These are phyloP conservation scores for Chernovozyma aurita DNA, from an alignment of 1,139 yeast species.

Conservation along the genomic window DNA sequence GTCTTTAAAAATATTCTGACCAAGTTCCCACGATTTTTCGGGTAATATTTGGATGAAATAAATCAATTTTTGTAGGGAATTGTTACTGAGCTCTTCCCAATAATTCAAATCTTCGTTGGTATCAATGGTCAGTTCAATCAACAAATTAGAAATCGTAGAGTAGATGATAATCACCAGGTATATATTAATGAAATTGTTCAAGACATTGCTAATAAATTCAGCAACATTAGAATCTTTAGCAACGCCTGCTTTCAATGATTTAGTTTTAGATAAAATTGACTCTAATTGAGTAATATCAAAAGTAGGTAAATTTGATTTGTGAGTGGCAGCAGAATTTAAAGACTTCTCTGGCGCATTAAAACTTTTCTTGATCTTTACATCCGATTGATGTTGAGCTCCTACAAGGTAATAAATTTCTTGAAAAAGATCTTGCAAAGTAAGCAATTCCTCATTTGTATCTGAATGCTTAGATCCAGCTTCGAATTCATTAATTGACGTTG, in stretches of 20 bases:
- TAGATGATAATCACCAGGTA: slow-evolving; percentile 23
- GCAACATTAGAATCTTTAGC: slow-evolving; percentile 4
- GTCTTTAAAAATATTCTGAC: slow-evolving; percentile 8
- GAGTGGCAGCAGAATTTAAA: background rate
- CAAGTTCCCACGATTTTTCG: slow-evolving; percentile 15
- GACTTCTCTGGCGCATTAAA: background rate
- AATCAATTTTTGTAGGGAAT: slow-evolving; percentile 22
- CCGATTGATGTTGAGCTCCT: slow-evolving; percentile 2
- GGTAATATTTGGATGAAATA: slow-evolving; percentile 37
- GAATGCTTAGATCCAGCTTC: background rate
- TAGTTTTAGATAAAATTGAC: slow-evolving; percentile 2
- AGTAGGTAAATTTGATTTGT: background rate
- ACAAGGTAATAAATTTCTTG: slow-evolving; percentile 19
- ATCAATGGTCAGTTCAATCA: slow-evolving; percentile 32
- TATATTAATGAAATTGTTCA: slow-evolving; percentile 18
- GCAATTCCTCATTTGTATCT: slow-evolving; percentile 8
- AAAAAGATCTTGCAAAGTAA: slow-evolving; percentile 19
- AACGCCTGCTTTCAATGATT: background rate
- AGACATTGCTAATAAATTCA: slow-evolving; percentile 3
- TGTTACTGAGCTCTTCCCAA: slow-evolving; percentile 30
- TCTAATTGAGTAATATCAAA: slow-evolving; percentile 2
- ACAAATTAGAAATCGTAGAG: slow-evolving; percentile 27
- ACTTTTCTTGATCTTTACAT: background rate
- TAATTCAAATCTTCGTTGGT: slow-evolving; percentile 33
- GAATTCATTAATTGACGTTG: slow-evolving; percentile 4